Conservation (phyloP, 1,139 yeast genomes). For the Geotrichum histeridarum region DNA sequence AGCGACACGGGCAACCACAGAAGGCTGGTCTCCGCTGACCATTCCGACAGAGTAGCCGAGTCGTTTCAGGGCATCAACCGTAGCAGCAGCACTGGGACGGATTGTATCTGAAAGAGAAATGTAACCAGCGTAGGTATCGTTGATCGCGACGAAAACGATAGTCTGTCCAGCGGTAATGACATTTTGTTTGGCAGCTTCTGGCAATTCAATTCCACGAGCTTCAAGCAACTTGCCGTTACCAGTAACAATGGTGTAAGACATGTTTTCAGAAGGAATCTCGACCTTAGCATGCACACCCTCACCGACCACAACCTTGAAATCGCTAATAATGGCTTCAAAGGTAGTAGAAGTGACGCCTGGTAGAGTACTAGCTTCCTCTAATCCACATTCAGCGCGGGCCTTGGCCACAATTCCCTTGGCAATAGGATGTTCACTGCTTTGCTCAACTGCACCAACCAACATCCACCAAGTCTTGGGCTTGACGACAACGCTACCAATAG, state of each 20-base stretch:
- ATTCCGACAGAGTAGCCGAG: slow-evolving; percentile 69
- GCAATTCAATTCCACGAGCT: slow-evolving; percentile 24
- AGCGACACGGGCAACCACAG: slow-evolving; percentile 64
- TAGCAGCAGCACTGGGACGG: slow-evolving; percentile 58
- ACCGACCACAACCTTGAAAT: slow-evolving; percentile 59
- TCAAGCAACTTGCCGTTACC: slow-evolving; percentile 54
- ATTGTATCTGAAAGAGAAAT: slow-evolving; percentile 66
- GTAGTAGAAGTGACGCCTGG: slow-evolving; percentile 27
- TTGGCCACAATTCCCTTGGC: slow-evolving; percentile 59
- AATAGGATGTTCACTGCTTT: slow-evolving; percentile 80
- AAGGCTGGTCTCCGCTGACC: slow-evolving; percentile 80
- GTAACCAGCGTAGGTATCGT: slow-evolving; percentile 57
- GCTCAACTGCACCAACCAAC: slow-evolving; percentile 59
- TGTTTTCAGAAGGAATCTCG: slow-evolving; percentile 20
- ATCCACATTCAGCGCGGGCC: slow-evolving; percentile 29
- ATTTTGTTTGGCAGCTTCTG: slow-evolving; percentile 23
- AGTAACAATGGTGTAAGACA: slow-evolving; percentile 41
- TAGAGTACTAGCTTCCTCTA: slow-evolving; percentile 17
- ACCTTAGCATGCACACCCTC: slow-evolving; percentile 60
- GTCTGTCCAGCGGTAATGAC: slow-evolving; percentile 25
- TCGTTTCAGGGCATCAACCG: slow-evolving; percentile 51
- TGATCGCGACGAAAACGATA: slow-evolving; percentile 45
- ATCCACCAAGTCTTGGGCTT: slow-evolving; percentile 47
- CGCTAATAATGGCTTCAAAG: slow-evolving; percentile 38
- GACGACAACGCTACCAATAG: slow-evolving; percentile 14